Evolutionary conservation across 768 basidiomycete species (phyloP).

Genomic region (Mycena rebaudengoi): DNA sequence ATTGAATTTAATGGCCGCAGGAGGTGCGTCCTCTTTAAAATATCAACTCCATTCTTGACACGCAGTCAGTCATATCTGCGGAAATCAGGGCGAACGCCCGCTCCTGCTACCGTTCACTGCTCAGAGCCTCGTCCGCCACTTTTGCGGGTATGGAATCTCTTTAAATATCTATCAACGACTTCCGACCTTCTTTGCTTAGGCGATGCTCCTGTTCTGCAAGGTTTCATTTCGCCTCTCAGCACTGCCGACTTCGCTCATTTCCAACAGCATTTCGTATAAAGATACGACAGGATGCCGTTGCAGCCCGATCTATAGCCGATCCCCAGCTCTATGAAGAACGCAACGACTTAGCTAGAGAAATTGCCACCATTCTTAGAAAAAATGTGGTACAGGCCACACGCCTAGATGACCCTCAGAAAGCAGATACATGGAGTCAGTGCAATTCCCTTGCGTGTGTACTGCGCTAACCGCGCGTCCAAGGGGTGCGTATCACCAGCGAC

Average conservation of each 20-base stretch:
- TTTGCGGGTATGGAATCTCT: too few species aligned
- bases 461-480: slow-evolving; percentile 44
- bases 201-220: slow-evolving; percentile 64
- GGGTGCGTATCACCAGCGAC: slow-evolving; percentile 74
- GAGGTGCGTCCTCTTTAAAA: too few species aligned
- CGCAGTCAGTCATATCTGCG: slow-evolving; percentile 63
- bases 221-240: slow-evolving; percentile 37
- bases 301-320: slow-evolving; percentile 51
- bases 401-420: slow-evolving; percentile 45
- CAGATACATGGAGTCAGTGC: slow-evolving; percentile 64
- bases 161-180: too few species aligned
- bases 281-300: slow-evolving; percentile 67
- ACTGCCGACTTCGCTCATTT: not conserved
- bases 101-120: slow-evolving; percentile 77
- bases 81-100: slow-evolving; percentile 71
- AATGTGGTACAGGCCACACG: slow-evolving; percentile 88
- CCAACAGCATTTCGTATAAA: slow-evolving; percentile 74
- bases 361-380: slow-evolving; percentile 75
- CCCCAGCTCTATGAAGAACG: slow-evolving; percentile 59
- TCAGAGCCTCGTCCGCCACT: slow-evolving; percentile 70
- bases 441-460: not conserved
- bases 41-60: not conserved
- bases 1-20: too few species aligned
- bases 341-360: slow-evolving; percentile 68
- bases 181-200: too few species aligned